Evolutionary conservation across 1,284 basidiomycete species (phyloP), one percentile per base, ranked within the genome.

Genomic region (Malassezia vespertilionis): DNA sequence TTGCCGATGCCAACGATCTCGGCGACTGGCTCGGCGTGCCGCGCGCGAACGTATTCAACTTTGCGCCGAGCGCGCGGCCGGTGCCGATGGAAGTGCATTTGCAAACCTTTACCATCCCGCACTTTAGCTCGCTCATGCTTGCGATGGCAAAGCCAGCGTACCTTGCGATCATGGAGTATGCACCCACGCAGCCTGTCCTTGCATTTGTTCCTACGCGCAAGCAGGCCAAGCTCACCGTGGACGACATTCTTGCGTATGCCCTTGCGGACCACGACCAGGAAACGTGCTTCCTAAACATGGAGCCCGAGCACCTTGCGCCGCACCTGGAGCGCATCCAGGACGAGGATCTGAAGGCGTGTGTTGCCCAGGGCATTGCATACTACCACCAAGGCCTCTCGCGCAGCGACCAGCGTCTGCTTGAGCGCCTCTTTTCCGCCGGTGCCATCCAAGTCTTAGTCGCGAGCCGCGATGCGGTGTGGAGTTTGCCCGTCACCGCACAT

Each of bases 61-160:
- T 97, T 73, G 85, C 87, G 0, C 90, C 90, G 0, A 84, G 86
- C 61, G 87, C 91, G 15, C 83, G 91, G 24, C 89, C 89, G 2
- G 75, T 95, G 2, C 90, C 95, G 52, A 84, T 97, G 80, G 90
- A 97, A 59, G 91, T 97, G 38, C 91, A 97, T 65, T 75, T 97
- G 7, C 91, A 96, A 69, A 88, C 83, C 36, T 97, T 95, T 77
- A 82, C 80, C 35, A 86, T 93, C 33, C 86, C 90, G 9, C 93
- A 97, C 66, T 96, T 93, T 80, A 90, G 93, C 0, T 93, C 87
- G 0, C 76, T 97, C 44, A 97, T 99, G 91, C 86, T 97, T 49
- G 80, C 89, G 26, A 97, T 97, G 93, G 91, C 90, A 21, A 97
- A 97, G 71, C 93, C 91, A 0, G 86, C 90, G 0, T 97, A 96